Percentiles rank a stretch among this genome's conserved stretches.
Conservation (phyloP, 352 stramenopile species). For the Phytophthora citricola region DNA sequence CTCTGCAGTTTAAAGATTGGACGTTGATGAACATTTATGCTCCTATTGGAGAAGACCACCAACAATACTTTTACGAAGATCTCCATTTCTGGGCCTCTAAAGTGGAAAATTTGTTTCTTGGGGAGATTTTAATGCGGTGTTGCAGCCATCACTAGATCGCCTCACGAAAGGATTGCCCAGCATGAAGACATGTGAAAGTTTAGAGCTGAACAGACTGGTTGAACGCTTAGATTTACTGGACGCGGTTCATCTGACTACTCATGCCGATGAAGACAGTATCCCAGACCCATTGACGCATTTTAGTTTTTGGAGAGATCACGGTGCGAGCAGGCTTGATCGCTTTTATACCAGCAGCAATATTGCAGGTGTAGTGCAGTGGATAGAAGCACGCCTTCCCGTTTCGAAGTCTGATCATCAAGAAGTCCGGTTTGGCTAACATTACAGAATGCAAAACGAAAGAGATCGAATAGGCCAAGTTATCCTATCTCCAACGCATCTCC, state of each 20-base stretch:
- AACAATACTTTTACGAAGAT: neutral
- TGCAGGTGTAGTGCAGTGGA: neutral
- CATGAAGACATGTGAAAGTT: neutral
- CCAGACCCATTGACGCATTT: constrained; percentile 1
- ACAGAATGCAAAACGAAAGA: neutral
- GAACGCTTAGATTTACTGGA: neutral
- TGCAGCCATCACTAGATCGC: neutral
- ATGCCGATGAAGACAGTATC: constrained; percentile 3
- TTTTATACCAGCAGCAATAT: neutral
- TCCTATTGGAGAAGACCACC: neutral
- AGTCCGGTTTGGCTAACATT: neutral
- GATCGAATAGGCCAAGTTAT: neutral
- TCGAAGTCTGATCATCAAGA: neutral
- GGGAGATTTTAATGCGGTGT: constrained; percentile 7
- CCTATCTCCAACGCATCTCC: neutral
- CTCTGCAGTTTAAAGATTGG: neutral
- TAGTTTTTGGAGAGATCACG: constrained; percentile 2
- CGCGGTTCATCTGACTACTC: neutral
- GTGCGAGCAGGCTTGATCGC: neutral
- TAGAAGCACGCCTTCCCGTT: neutral
- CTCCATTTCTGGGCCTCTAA: neutral
- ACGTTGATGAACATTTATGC: constrained; percentile 6
- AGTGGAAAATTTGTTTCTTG: neutral
- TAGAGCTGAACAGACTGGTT: neutral
- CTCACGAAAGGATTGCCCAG: neutral